These are phyloP conservation scores for Crithidia bombi DNA, from an alignment of 208 protist genomes.

Conservation along the genomic window DNA sequence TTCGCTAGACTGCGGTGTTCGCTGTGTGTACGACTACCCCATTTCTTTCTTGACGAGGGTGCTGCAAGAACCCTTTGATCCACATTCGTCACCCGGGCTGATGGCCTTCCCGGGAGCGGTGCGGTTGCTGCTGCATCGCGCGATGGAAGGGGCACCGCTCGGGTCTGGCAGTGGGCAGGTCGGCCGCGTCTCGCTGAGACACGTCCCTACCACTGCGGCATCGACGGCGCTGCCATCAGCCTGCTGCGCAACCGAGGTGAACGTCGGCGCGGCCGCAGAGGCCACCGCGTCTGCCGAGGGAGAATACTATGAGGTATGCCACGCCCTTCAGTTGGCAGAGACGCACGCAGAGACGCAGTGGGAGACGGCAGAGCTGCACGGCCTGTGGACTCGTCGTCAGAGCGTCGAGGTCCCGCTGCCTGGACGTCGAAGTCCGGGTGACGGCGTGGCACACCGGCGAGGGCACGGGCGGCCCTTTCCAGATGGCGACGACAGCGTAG, in stretches of 20 bases:
- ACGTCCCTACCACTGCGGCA: neutral
- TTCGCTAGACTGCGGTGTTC: neutral
- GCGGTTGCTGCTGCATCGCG: slow-evolving; percentile 32
- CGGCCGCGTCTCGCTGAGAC: neutral
- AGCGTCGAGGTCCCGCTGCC: neutral
- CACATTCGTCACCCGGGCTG: neutral
- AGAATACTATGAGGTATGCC: slow-evolving; percentile 32
- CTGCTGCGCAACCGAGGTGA: neutral
- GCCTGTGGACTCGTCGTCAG: slow-evolving; percentile 7
- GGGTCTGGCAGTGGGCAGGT: neutral
- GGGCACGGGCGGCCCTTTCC: neutral
- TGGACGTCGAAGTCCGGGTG: neutral
- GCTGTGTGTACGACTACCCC: slow-evolving; percentile 25
- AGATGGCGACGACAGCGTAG: neutral
- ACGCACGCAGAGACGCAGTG: slow-evolving; percentile 26
- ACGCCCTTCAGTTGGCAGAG: slow-evolving; percentile 31
- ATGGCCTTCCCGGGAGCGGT: slow-evolving; percentile 18
- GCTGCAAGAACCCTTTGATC: neutral
- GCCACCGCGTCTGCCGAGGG: slow-evolving; percentile 3
- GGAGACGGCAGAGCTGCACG: slow-evolving; percentile 29
- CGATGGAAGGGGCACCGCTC: slow-evolving; percentile 20
- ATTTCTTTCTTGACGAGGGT: slow-evolving; percentile 10
- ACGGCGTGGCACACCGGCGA: too few relatives aligned
- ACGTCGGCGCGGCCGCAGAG: neutral
- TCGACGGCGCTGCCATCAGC: neutral